Conservation (phyloP, 1,284 basidiomycete genomes). For the Sanghuangporus sanghuang region DNA sequence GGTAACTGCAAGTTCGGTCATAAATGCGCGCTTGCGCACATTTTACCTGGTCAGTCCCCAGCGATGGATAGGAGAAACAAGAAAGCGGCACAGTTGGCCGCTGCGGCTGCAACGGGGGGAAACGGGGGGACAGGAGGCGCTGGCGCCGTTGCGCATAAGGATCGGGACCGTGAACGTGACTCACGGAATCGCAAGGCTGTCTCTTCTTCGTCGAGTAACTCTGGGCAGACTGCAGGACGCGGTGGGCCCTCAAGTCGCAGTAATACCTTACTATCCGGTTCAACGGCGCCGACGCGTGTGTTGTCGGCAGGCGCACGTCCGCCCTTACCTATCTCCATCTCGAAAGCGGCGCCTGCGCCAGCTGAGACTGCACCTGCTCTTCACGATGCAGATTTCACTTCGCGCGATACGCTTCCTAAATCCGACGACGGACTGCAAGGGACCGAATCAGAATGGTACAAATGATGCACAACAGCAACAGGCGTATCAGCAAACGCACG, state of each 20-base stretch:
- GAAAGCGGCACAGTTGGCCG: conserved; percentile 82
- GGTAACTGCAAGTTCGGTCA: conserved; percentile 98
- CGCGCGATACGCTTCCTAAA: conserved; percentile 44
- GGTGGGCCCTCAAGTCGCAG: conserved; percentile 18
- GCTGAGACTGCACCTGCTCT: conserved; percentile 75
- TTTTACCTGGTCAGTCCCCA: conserved; percentile 91
- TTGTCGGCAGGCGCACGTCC: conserved; percentile 44
- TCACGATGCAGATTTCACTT: conserved; percentile 70
- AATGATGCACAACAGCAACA: background rate
- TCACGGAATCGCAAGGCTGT: conserved; percentile 11
- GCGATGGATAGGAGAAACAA: conserved; percentile 98
- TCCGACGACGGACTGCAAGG: conserved; percentile 30
- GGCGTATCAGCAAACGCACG: background rate
- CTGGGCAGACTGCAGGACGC: conserved; percentile 21
- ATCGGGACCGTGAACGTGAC: conserved; percentile 19
- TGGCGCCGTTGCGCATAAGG: conserved; percentile 1
- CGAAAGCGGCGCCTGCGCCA: conserved; percentile 68
- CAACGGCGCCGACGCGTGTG: conserved; percentile 46
- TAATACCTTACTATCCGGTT: conserved; percentile 47
- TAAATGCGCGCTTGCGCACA: conserved; percentile 92
- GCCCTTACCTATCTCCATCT: conserved; percentile 51
- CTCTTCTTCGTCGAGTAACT: background rate
- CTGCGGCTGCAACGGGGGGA: conserved; percentile 35
- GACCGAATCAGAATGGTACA: conserved; percentile 21
- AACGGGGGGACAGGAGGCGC: conserved; percentile 21